A percentile compares a stretch with the other conserved stretches of the same genome.
phyloP scores from a whole-genome alignment of 108 stramenopile genomes.

The Aurantiochytrium sp. region DNA sequence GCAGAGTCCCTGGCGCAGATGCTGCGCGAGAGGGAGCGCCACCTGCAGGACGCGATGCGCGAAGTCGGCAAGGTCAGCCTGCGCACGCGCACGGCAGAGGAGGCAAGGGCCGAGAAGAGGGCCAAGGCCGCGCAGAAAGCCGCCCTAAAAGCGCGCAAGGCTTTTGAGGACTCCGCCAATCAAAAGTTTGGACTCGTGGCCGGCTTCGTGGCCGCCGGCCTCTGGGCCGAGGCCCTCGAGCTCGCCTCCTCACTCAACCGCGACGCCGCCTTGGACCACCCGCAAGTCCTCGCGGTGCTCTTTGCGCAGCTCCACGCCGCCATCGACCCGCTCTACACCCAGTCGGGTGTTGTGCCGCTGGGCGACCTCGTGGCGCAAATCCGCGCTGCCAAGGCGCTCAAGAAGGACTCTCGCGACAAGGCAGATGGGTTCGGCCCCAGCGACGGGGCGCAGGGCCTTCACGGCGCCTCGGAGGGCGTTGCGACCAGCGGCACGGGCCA shows the following conservation, averaged over 20 bases:
- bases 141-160: neutral
- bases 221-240: neutral
- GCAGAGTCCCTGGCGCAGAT: neutral
- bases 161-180: neutral
- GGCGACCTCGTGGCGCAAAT: neutral
- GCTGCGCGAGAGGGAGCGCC: neutral
- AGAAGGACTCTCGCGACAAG: neutral
- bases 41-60: neutral
- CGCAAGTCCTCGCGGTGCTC: neutral
- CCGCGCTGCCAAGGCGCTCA: neutral
- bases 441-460: no score
- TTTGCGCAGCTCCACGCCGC: slow-evolving; percentile 1
- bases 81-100: neutral
- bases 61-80: neutral
- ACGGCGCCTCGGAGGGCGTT: no score
- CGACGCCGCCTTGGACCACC: neutral
- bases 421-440: neutral
- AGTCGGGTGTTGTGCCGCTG: neutral
- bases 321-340: neutral
- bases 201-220: neutral
- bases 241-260: neutral
- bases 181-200: slow-evolving; percentile 6
- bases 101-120: neutral
- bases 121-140: neutral
- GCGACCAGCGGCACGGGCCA: no score